These are phyloP conservation scores for Fusarium nanum DNA, from an alignment of 2,329 filamentous ascomycete species.

Conservation along the genomic window DNA sequence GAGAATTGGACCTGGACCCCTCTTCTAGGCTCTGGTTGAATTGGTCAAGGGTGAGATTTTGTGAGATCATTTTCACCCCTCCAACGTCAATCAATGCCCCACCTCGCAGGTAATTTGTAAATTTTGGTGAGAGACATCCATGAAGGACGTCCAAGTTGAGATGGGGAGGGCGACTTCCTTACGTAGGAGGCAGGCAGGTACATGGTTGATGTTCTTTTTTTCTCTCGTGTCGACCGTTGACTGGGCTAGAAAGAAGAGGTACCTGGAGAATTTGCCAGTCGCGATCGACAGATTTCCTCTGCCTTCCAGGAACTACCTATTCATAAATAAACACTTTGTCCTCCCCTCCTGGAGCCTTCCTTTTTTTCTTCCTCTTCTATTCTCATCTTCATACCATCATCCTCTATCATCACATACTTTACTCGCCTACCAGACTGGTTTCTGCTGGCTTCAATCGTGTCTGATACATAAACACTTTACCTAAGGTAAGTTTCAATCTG, in stretches of 20 bases:
- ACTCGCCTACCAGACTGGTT: slow-evolving; percentile 27
- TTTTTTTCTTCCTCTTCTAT: slow-evolving; percentile 15
- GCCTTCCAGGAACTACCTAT: slow-evolving; percentile 20
- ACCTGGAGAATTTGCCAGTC: slow-evolving; percentile 13
- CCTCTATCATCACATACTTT: slow-evolving; percentile 1
- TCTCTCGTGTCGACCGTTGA: slow-evolving; percentile 41
- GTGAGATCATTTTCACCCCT: slow-evolving; percentile 37
- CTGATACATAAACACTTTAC: slow-evolving; percentile 28
- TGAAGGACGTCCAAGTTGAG: slow-evolving; percentile 25
- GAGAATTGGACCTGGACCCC: slow-evolving; percentile 10
- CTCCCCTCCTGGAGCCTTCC: slow-evolving; percentile 22
- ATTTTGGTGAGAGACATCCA: slow-evolving; percentile 27
- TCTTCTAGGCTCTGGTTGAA: slow-evolving; percentile 12
- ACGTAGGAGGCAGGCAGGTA: slow-evolving; percentile 23
- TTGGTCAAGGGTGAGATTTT: slow-evolving; percentile 26
- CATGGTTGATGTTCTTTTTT: too few species aligned
- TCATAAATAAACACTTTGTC: slow-evolving; percentile 37
- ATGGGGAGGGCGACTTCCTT: slow-evolving; percentile 6
- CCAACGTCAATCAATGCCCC: slow-evolving; percentile 37
- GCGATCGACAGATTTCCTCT: slow-evolving; percentile 31
- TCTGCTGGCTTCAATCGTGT: slow-evolving; percentile 29
- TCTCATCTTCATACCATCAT: slow-evolving; percentile 21
- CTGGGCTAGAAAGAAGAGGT: slow-evolving; percentile 13
- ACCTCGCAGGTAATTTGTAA: slow-evolving; percentile 25
- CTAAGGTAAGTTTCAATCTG: slow-evolving; percentile 38